A percentile compares a stretch with the other conserved stretches of the same genome.
Conservation (phyloP, 805 yeast genomes). For the Yarrowia divulgata region DNA sequence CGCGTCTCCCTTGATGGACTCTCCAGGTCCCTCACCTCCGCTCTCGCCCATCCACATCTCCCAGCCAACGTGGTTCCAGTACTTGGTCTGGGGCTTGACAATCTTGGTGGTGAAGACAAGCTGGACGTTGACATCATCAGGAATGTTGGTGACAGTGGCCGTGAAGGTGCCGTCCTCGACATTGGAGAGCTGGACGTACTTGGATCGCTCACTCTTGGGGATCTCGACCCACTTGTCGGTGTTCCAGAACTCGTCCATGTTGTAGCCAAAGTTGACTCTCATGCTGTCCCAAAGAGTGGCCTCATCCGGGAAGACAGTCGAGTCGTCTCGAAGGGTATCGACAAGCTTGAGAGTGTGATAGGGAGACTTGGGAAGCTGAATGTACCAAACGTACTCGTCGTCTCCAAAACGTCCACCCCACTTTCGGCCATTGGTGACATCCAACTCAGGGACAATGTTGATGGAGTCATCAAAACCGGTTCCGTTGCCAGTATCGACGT, state of each 20-base stretch:
- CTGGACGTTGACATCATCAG: slow-evolving; percentile 13
- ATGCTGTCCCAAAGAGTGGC: background rate
- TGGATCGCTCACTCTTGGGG: background rate
- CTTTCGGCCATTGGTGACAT: background rate
- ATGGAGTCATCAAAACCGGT: slow-evolving; percentile 7
- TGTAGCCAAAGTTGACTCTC: background rate
- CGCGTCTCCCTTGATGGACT: background rate
- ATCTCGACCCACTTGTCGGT: slow-evolving; percentile 5
- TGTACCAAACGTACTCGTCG: slow-evolving; percentile 10
- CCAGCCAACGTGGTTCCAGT: slow-evolving; percentile 12
- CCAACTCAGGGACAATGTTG: slow-evolving; percentile 8
- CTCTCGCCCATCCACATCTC: background rate
- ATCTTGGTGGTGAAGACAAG: slow-evolving; percentile 9
- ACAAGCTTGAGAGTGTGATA: background rate
- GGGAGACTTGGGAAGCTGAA: slow-evolving; percentile 28
- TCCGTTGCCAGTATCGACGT: slow-evolving; percentile 10
- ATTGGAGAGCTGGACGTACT: background rate
- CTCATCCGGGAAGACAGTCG: background rate
- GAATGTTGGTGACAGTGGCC: slow-evolving; percentile 10
- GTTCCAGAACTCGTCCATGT: slow-evolving; percentile 16
- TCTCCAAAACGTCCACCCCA: slow-evolving; percentile 3
- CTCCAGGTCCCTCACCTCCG: background rate
- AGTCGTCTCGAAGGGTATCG: background rate
- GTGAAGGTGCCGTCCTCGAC: background rate
- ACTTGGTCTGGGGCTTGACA: background rate